Evolutionary conservation across 169 alveolate species (phyloP), one percentile per base, ranked within the genome.

Genomic region (Plasmodium gaboni): DNA sequence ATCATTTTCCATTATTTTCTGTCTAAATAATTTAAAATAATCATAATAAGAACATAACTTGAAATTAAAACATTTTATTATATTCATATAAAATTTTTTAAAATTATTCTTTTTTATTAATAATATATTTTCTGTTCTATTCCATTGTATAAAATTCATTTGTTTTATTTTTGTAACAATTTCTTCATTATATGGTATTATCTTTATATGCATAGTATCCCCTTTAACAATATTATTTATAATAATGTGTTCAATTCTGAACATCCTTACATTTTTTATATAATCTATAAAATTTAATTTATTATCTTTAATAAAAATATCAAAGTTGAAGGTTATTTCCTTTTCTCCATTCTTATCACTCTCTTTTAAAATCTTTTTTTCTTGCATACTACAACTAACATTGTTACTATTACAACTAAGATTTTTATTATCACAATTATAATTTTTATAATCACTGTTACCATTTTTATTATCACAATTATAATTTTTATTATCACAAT

Each of bases 1-100:
- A 44, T 51, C 78, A 24, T 46, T 22, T 4, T 78, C 89, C 22
- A 78, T 17, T n/a, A 78, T 10, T 46, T 65, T 42, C 17, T 64
- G 89, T 46, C 46, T 78, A 19, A 38, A 51, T 10, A 78, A 46
- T 69, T 78, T 78, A 22, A 17, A 78, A 13, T 59, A 78, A 24
- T 78, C 89, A 53, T 78, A 78, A 60, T 64, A 78, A 9, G 89
- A 78, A 57, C 89, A 78, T 24, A 78, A 26, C 46, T 78, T 78
- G 17, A 48, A 78, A 9, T 78, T 76, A 55, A 78, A 46, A 19
- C 13, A 42, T 51, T 78, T 78, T 67, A 78, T 48, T 17, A 78
- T 73, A 51, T 13, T 78, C 2, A 46, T 53, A n/a, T 78, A 65
- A 69, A 78, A 78, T n/a, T 38, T 63, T 65, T 78, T 78, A 51